Conservation (phyloP, 306 rosid genomes). For the Comarum palustre region DNA sequence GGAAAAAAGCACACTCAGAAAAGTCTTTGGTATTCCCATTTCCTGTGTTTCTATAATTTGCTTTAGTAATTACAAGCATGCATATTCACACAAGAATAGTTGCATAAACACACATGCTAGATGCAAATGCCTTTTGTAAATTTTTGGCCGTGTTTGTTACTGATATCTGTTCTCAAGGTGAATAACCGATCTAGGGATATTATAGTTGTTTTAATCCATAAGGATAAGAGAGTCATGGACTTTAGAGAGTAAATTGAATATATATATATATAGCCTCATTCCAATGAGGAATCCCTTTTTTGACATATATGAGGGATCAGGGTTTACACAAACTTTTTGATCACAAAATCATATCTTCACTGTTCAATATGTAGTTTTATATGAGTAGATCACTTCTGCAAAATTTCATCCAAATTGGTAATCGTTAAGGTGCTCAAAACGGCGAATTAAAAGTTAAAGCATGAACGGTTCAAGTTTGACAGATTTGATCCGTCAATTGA, state of each 20-base stretch:
- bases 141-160: not conserved
- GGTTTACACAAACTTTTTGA: too few relatives aligned
- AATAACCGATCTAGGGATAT: not conserved
- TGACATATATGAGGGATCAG: too few relatives aligned
- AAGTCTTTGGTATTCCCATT: conserved; percentile 68
- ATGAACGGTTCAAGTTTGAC: too few relatives aligned
- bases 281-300: too few relatives aligned
- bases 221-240: not conserved
- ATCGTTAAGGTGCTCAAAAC: too few relatives aligned
- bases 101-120: not conserved
- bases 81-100: not conserved
- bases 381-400: too few relatives aligned
- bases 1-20: conserved; percentile 71
- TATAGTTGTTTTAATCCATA: not conserved
- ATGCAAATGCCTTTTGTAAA: not conserved
- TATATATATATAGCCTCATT: too few relatives aligned
- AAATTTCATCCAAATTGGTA: too few relatives aligned
- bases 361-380: too few relatives aligned
- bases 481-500: too few relatives aligned
- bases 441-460: too few relatives aligned
- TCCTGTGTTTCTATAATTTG: not conserved
- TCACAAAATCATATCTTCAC: too few relatives aligned
- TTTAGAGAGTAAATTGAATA: conserved; percentile 1
- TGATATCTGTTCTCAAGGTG: not conserved
- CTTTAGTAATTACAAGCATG: conserved; percentile 5